Base-by-base conservation (phyloP, 345 rosid species). In the Anastatica hierochuntica region DNA sequence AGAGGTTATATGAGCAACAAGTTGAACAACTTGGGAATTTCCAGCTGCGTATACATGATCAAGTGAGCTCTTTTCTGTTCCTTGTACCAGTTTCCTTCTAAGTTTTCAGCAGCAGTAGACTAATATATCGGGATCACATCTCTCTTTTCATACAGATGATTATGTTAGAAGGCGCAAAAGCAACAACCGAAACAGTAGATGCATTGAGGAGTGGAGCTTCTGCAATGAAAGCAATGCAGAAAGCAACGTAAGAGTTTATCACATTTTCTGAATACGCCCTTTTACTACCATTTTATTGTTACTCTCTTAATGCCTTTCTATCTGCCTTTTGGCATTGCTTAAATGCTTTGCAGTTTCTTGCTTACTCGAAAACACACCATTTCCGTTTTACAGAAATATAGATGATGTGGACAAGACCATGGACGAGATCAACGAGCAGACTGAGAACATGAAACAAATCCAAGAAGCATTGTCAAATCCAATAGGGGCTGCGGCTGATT, bases 381-480 rank as follows among this genome's bases (percentile, higher is more conserved):
- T n/a, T n/a, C 18, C 58, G 29, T 58, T 62, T 44, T 59, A 35
- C 85, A 81, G 96, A 43, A 87, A 84, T 66, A 84, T 90, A 43
- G 88, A 90, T 63, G 94, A 87, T 72, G 90, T 87, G 37, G 94
- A 90, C 72, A 87, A 84, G 76, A 82, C 89, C 13, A 80, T 79
- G 95, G 96, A 90, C 48, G 92, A 78, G 74, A 90, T 84, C 70
- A 84, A 81, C 47, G 98, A 87, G 62, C 96, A 87, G 62, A 79
- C 89, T 0, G 96, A 90, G 58, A 87, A 76, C 72, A 84, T 90
- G 98, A 87, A 84, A 73, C 98, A 76, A 69, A 77, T 90, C 47
- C 95, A 87, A 46, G 98, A 84, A 59, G 96, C 92, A 43, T 68
- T 90, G 67, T 77, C 98, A 6, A 43, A 81, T 35, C 96, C 98